A percentile compares a stretch with the other conserved stretches of the same genome.
Conservation (phyloP, 2,329 filamentous ascomycete genomes). For the Botrytis galanthina region DNA sequence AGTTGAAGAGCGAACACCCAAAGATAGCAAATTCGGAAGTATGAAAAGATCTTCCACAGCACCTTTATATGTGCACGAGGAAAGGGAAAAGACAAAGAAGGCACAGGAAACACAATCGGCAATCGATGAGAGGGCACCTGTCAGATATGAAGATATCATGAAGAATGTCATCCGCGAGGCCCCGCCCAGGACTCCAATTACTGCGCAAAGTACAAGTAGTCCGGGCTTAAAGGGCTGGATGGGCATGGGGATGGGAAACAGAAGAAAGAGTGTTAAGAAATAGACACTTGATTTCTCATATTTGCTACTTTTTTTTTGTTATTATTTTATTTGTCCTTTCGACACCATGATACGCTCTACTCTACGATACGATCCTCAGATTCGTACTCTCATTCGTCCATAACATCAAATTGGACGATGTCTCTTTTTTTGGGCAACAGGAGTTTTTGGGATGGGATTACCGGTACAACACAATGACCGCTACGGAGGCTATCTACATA, state of each 20-base stretch:
- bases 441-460: conserved; percentile 9
- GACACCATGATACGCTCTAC: not conserved
- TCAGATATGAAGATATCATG: conserved; percentile 31
- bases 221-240: conserved; percentile 13
- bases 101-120: conserved; percentile 11
- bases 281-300: not conserved
- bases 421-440: not conserved
- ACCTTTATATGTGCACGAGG: conserved; percentile 3
- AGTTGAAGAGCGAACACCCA: conserved; percentile 14
- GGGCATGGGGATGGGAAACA: conserved; percentile 21
- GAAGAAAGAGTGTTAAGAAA: conserved; percentile 28
- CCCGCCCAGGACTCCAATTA: conserved; percentile 19
- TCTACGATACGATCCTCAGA: conserved; percentile 7
- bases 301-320: not conserved
- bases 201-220: conserved; percentile 1
- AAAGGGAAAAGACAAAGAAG: not conserved
- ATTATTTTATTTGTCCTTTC: conserved; percentile 9
- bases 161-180: conserved; percentile 23
- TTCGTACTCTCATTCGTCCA: conserved; percentile 9
- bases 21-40: conserved; percentile 6
- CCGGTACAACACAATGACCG: conserved; percentile 8
- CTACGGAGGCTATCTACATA: conserved; percentile 13
- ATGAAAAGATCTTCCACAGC: conserved; percentile 15
- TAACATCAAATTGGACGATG: not conserved
- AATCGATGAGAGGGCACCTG: conserved; percentile 16